Conservation (phyloP, 2,329 filamentous ascomycete genomes). For the Trichoderma simmonsii region DNA sequence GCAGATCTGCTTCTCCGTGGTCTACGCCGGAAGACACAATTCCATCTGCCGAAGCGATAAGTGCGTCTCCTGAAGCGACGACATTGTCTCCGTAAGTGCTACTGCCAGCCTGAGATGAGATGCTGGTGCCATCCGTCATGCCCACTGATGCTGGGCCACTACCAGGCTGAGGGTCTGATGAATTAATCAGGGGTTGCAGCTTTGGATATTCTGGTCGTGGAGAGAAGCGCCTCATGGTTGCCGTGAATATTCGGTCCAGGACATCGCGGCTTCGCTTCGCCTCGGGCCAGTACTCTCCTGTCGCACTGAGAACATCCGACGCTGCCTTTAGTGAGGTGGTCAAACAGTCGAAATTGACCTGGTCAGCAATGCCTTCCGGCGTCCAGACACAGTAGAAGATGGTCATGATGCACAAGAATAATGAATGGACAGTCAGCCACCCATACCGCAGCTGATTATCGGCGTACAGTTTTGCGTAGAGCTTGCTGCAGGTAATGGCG, state of each 20-base stretch:
- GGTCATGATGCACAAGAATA: constrained; percentile 47
- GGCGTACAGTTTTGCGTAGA: constrained; percentile 44
- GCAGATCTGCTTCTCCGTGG: neutral
- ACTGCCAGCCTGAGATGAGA: neutral
- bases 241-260: constrained; percentile 29
- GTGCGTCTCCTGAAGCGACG: neutral
- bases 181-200: neutral
- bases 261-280: constrained; percentile 47
- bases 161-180: neutral
- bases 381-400: constrained; percentile 51
- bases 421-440: constrained; percentile 47
- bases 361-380: constrained; percentile 29
- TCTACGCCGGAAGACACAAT: neutral
- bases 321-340: constrained; percentile 41
- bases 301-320: constrained; percentile 47
- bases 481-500: constrained; percentile 39
- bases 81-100: neutral
- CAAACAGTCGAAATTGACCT: constrained; percentile 8
- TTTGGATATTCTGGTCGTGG: neutral
- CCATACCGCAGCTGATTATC: constrained; percentile 45
- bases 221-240: constrained; percentile 13
- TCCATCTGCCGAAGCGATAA: neutral
- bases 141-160: neutral
- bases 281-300: constrained; percentile 51
- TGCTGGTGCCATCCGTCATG: neutral